Base-by-base conservation (phyloP, 2,329 filamentous ascomycete genomes). In the Mariannaea sp. region DNA sequence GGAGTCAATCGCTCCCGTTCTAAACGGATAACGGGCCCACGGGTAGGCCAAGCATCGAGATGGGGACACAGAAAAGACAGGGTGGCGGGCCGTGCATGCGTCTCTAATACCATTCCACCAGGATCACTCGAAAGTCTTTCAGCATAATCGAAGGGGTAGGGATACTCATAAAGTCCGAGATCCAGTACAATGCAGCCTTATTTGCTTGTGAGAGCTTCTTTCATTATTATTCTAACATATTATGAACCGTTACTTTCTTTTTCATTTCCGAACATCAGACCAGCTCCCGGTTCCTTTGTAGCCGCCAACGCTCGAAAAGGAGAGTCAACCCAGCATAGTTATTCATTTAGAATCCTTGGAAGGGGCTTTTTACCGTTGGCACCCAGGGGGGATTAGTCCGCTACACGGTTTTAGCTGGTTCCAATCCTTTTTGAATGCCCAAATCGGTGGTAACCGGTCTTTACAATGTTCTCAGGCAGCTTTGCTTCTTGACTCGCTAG, bases 1-100 rank as follows among this genome's bases (percentile, higher is more conserved):
- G 17, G 24, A n/a, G 24, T 27, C 51, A 33, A 43, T 48, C 42
- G 41, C 45, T 26, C 30, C 36, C 29, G 30, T 27, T 33, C 22
- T 46, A 32, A n/a, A 42, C 35, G n/a, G 29, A 38, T 41, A 58
- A 51, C 24, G 48, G 35, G 36, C 40, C 49, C 41, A 52, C 55
- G 53, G 49, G 49, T 53, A 57, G 55, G 51, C 57, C 49, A 53
- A 59, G 49, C 57, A 48, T 55, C 36, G 33, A n/a, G 38, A 48
- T 49, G 49, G 60, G 60, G 44, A 54, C 49, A 27, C 26, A 53
- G 46, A 59, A 35, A 36, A 43, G 40, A 39, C 53, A 58, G 56
- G 58, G 50, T 44, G 41, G 53, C 50, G 56, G n/a, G 40, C 49
- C 57, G 53, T 64, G 59, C 55, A 61, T 58, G 60, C 56, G 49